A percentile compares a stretch with the other conserved stretches of the same genome.
Evolutionary conservation across 495 filamentous ascomycete genomes (phyloP).

Genomic region (Amorphotheca resinae): DNA sequence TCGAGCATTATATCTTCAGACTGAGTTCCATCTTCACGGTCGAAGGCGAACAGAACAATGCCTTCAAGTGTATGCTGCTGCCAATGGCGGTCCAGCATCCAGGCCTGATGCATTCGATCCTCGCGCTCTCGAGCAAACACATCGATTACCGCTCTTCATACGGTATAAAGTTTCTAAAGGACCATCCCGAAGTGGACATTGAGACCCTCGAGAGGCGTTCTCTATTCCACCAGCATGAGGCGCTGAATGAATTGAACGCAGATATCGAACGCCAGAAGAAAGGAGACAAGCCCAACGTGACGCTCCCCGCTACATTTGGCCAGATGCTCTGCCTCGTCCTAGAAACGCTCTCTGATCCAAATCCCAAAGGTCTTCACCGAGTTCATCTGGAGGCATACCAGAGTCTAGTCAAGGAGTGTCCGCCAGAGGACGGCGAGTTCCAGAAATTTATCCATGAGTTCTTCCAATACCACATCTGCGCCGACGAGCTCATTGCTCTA

Average conservation of each 20-base stretch:
- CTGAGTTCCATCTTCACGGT: conserved; percentile 72
- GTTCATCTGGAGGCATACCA: conserved; percentile 70
- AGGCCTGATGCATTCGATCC: conserved; percentile 85
- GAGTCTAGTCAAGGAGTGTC: conserved; percentile 49
- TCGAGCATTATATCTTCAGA: conserved; percentile 75
- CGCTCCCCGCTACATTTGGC: conserved; percentile 55
- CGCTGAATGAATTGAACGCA: conserved; percentile 39
- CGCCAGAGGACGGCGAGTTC: conserved; percentile 50
- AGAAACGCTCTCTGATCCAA: conserved; percentile 68
- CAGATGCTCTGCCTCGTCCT: conserved; percentile 72
- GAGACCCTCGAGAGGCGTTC: conserved; percentile 33
- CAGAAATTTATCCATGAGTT: conserved; percentile 79
- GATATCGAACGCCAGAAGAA: background rate
- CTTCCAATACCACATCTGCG: conserved; percentile 83
- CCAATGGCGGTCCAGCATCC: conserved; percentile 74
- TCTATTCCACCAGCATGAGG: conserved; percentile 47
- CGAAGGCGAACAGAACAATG: conserved; percentile 74
- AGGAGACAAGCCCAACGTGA: conserved; percentile 27
- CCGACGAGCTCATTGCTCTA: conserved; percentile 63
- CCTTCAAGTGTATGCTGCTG: conserved; percentile 79
- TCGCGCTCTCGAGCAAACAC: conserved; percentile 77
- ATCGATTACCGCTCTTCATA: conserved; percentile 45
- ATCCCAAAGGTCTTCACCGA: conserved; percentile 64
- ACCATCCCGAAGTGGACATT: conserved; percentile 28
- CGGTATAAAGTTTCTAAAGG: conserved; percentile 32